Base-by-base conservation (phyloP, 768 basidiomycete species). In the Amanita brunnescens region DNA sequence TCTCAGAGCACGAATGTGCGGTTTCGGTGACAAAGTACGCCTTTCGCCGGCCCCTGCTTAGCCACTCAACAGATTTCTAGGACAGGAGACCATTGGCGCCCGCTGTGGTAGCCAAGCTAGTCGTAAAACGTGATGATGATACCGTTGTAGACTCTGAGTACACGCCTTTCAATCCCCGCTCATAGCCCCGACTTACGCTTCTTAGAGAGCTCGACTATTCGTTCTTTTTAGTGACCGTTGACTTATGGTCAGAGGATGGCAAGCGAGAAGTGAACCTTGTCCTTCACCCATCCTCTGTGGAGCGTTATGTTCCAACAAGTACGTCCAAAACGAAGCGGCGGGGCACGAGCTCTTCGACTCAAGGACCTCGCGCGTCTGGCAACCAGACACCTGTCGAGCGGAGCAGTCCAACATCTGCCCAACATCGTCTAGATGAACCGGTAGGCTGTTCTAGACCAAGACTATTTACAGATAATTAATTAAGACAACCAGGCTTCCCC, bases 21-120 rank as follows among this genome's bases (percentile, higher is more conserved):
- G 94, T 9, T 94, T 95, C 66, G 93, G 93, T 40, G 91, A 96
- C 74, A 95, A 94, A 75, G 92, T 91, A 58, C 54, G 62, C 47
- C 20, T 57, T 49, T 49, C 56, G 23, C 44, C 53, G 42, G 34
- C 49, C 57, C 49, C 33, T 41, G 40, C 43, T 18, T 46, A 54
- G 50, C 57, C 43, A 35, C 38, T 53, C 55, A 34, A 58, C 53
- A 46, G 53, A 49, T 51, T 57, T 18, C 55, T 65, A 94, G 89
- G 93, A 97, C 77, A 85, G 93, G 55, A 77, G 93, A 47, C 92
- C 93, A 0, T 74, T 96, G 49, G 91, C 91, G 0, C 94, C 93
- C 48, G 93, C 93, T 1, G 87, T 90, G 41, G 82, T 91, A 39
- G 88, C 85, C 16, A 90, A 87, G 67, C 85, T 94, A 79, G 68